Percentiles rank a stretch among this genome's conserved stretches.
Evolutionary conservation across 495 filamentous ascomycete genomes (phyloP).

Genomic region (Delitschia confertaspora): DNA sequence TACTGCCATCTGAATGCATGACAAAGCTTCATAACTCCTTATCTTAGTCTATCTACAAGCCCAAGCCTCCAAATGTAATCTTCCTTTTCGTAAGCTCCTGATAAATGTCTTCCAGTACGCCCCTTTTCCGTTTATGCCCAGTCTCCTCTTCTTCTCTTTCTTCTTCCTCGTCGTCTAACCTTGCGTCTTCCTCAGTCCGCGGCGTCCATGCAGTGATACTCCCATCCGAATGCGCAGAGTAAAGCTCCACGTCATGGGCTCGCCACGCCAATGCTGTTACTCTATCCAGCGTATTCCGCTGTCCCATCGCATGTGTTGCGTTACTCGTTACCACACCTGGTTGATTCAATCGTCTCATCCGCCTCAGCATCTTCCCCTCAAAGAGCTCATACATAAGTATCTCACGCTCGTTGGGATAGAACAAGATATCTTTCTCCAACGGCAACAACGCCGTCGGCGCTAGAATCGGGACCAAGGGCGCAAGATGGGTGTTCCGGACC

Average conservation of each 20-base stretch:
- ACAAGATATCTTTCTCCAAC: constrained; percentile 52
- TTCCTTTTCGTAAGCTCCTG: constrained; percentile 44
- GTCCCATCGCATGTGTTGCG: constrained; percentile 29
- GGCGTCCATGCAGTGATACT: constrained; percentile 52
- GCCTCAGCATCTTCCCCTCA: constrained; percentile 62
- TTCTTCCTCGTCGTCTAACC: constrained; percentile 35
- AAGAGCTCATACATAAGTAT: constrained; percentile 68
- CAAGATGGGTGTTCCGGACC: constrained; percentile 61
- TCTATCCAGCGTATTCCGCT: constrained; percentile 42
- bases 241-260: constrained; percentile 46
- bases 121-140: constrained; percentile 35
- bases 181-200: constrained; percentile 39
- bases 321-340: constrained; percentile 30
- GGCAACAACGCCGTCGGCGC: constrained; percentile 45
- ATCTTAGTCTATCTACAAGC: too few relatives aligned
- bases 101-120: constrained; percentile 47
- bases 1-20: too few relatives aligned
- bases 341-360: constrained; percentile 53
- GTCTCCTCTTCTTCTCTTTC: constrained; percentile 37
- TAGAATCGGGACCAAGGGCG: constrained; percentile 52
- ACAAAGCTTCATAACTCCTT: too few relatives aligned
- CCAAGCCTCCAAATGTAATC: constrained; percentile 44
- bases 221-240: constrained; percentile 51
- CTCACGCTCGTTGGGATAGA: constrained; percentile 70
- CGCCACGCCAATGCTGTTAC: constrained; percentile 67